Base-by-base conservation (phyloP, 768 basidiomycete genomes). In the Dioszegia aurantiaca region DNA sequence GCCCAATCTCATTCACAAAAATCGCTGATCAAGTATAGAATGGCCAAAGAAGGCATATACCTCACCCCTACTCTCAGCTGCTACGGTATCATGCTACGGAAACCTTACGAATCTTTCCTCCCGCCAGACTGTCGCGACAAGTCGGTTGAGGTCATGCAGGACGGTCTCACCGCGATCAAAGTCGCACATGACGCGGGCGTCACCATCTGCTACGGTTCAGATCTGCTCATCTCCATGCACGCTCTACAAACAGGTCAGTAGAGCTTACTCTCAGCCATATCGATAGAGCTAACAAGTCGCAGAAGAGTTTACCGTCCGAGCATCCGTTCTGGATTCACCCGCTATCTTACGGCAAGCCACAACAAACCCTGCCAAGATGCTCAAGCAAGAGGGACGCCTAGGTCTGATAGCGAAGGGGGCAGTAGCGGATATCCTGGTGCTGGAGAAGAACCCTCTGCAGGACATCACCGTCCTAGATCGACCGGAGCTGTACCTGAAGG, bases 221-320 rank as follows among this genome's bases (percentile, higher is more conserved):
- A 69, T 24, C 56, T 70, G 4, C 82, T 55, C 81, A 86, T 67
- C 63, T 89, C 61, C 81, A 85, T 77, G 85, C 87, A 49, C 80
- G 86, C 77, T 80, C 83, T 67, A 80, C 88, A 55, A 80, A 87
- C 76, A 0, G 68, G 54, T 55, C 23, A 6, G 41, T 42, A n/a
- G n/a, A n/a, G 9, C 27, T 17, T 10, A 21, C 19, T 14, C 14
- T 27, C 12, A 14, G 33, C 11, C 24, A 17, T 17, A 11, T 43
- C 1, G 16, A 9, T 12, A 21, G 21, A 42, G 16, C 46, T 47
- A 28, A 47, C 44, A 6, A 23, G 19, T 16, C 19, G 14, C 53
- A 51, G 65, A 84, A 84, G 74, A 79, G 45, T 81, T 81, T 58
- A 67, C 77, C 10, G 79, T 80, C 23, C 73, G 81, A 26, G 70